A percentile compares a stretch with the other conserved stretches of the same genome.
phyloP scores from a whole-genome alignment of 495 filamentous ascomycete genomes.

The Penicillium arizonense region DNA sequence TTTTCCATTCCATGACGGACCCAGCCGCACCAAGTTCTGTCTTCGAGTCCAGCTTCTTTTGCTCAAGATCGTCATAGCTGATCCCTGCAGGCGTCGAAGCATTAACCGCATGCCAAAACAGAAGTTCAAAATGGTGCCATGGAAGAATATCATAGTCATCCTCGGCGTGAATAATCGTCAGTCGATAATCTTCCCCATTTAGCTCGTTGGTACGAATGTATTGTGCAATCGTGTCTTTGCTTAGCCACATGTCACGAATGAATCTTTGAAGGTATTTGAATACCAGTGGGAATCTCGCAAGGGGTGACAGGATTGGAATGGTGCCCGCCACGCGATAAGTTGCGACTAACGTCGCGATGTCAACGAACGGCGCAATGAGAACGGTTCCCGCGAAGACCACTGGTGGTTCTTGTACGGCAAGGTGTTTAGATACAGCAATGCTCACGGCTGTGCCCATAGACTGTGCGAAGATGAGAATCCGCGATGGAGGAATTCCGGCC shows the following conservation, averaged over 20 bases:
- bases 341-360: conserved; percentile 40
- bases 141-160: conserved; percentile 42
- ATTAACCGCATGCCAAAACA: conserved; percentile 48
- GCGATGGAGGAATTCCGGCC: conserved; percentile 58
- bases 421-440: conserved; percentile 60
- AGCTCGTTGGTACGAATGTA: conserved; percentile 28
- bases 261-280: conserved; percentile 35
- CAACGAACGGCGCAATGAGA: conserved; percentile 42
- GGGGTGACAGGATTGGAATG: conserved; percentile 41
- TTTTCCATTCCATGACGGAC: conserved; percentile 45
- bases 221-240: conserved; percentile 38
- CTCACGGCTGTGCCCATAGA: conserved; percentile 76
- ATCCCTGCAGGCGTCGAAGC: conserved; percentile 25
- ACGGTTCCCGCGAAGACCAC: conserved; percentile 33
- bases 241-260: conserved; percentile 46
- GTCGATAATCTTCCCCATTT: conserved; percentile 22
- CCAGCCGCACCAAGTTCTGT: conserved; percentile 43
- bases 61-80: conserved; percentile 35
- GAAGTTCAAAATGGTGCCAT: conserved; percentile 34
- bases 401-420: conserved; percentile 37
- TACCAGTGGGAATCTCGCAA: conserved; percentile 37
- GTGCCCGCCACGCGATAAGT: conserved; percentile 45
- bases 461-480: conserved; percentile 73
- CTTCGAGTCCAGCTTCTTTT: conserved; percentile 30
- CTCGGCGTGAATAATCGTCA: conserved; percentile 34